Conservation (phyloP, 805 yeast species). For the Yarrowia sp. region DNA sequence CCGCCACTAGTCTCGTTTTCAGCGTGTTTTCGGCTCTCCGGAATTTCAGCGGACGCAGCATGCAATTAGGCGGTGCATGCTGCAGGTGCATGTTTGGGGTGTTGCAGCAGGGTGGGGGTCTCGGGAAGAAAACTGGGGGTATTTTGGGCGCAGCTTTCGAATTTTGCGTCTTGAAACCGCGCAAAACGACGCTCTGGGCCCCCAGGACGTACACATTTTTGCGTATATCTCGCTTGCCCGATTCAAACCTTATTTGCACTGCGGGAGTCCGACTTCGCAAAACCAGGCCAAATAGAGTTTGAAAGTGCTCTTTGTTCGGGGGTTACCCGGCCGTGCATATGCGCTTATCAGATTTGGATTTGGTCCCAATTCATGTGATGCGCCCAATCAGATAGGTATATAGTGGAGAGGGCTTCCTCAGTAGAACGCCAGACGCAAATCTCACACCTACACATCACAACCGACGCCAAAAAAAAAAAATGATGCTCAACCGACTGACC, state of each 20-base stretch:
- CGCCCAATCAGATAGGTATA: conserved; percentile 24
- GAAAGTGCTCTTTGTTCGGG: neutral
- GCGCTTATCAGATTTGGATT: conserved; percentile 26
- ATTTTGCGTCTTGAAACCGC: too few relatives aligned
- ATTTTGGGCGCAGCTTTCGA: neutral
- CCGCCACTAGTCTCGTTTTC: neutral
- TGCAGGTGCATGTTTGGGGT: conserved; percentile 1
- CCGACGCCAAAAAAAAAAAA: neutral
- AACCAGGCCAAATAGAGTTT: neutral
- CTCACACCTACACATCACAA: neutral
- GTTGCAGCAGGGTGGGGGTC: neutral
- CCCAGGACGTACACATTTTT: too few relatives aligned
- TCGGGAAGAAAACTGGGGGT: neutral
- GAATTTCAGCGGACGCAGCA: neutral
- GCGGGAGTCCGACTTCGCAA: neutral
- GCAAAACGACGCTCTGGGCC: too few relatives aligned
- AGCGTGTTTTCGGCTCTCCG: neutral
- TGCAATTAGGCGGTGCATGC: neutral
- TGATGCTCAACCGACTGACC: conserved; percentile 4
- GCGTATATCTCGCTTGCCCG: too few relatives aligned
- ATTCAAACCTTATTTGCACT: too few relatives aligned
- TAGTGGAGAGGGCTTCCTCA: neutral
- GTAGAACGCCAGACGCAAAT: neutral
- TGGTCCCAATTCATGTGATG: conserved; percentile 17
- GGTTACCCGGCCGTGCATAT: conserved; percentile 8